A percentile compares a stretch with the other conserved stretches of the same genome.
Evolutionary conservation across 2,329 filamentous ascomycete genomes (phyloP).

Genomic region (Aspergillus clavatus): DNA sequence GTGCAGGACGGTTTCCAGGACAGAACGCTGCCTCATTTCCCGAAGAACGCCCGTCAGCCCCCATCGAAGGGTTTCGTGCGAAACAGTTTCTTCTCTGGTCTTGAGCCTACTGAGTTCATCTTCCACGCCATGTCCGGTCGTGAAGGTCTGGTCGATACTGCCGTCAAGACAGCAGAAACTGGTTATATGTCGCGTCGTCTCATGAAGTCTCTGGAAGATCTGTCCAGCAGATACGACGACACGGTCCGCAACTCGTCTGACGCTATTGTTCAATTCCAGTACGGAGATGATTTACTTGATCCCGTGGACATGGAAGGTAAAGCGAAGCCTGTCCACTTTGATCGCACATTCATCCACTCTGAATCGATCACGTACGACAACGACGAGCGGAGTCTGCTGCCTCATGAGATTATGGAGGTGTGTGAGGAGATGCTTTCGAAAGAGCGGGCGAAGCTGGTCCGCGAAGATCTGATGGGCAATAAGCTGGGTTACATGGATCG

Average conservation of each 20-base stretch:
- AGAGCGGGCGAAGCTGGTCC: slow-evolving; percentile 62
- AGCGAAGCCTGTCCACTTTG: slow-evolving; percentile 86
- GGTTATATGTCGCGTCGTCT: slow-evolving; percentile 97
- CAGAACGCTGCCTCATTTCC: slow-evolving; percentile 88
- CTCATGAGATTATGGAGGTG: slow-evolving; percentile 65
- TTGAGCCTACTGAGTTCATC: slow-evolving; percentile 86
- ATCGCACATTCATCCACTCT: slow-evolving; percentile 80
- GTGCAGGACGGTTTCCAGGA: slow-evolving; percentile 96
- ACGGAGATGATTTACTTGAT: slow-evolving; percentile 91
- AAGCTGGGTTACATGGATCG: slow-evolving; percentile 65
- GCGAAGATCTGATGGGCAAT: slow-evolving; percentile 58
- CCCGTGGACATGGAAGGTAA: slow-evolving; percentile 97
- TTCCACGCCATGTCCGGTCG: slow-evolving; percentile 98
- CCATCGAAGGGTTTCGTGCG: slow-evolving; percentile 93
- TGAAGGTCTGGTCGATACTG: slow-evolving; percentile 97
- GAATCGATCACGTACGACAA: slow-evolving; percentile 75
- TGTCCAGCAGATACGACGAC: slow-evolving; percentile 88
- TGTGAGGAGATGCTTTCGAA: slow-evolving; percentile 63
- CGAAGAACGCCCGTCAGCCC: slow-evolving; percentile 87
- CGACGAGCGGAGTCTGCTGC: slow-evolving; percentile 65
- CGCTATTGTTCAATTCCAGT: slow-evolving; percentile 92
- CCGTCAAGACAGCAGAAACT: slow-evolving; percentile 97
- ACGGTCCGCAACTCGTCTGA: slow-evolving; percentile 89
- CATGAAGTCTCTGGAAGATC: slow-evolving; percentile 96
- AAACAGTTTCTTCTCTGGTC: slow-evolving; percentile 93